These are phyloP conservation scores for Phytophthora fragariaefolia DNA, from an alignment of 352 stramenopile species.

Conservation along the genomic window DNA sequence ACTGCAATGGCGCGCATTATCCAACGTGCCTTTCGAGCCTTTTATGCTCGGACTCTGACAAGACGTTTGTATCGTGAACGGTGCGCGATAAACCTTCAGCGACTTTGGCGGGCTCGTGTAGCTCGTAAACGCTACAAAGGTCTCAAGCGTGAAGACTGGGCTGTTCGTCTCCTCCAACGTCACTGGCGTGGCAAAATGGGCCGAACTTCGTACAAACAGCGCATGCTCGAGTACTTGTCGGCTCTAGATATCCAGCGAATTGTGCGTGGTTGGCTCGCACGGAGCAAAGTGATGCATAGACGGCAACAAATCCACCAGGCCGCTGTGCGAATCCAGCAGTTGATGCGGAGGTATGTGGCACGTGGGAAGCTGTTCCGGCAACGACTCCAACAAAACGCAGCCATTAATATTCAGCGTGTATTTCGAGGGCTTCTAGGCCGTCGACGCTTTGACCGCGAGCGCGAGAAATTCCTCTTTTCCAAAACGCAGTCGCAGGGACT, in stretches of 20 bases:
- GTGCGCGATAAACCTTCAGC: conserved; percentile 89
- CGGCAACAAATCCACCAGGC: conserved; percentile 55
- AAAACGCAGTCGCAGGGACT: conserved; percentile 94
- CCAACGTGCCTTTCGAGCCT: conserved; percentile 91
- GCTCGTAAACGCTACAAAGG: conserved; percentile 78
- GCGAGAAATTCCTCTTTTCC: conserved; percentile 95
- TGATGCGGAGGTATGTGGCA: conserved; percentile 75
- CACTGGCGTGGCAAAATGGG: conserved; percentile 92
- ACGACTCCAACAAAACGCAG: conserved; percentile 61
- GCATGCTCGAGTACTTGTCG: conserved; percentile 74
- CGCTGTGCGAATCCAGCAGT: conserved; percentile 81
- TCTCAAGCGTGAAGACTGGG: conserved; percentile 90
- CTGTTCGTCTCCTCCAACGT: conserved; percentile 90
- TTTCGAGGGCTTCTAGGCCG: conserved; percentile 90
- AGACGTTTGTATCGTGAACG: conserved; percentile 71
- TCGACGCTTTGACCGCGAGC: conserved; percentile 78
- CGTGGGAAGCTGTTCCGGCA: conserved; percentile 54
- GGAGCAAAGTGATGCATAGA: conserved; percentile 61
- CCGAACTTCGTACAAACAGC: conserved; percentile 78
- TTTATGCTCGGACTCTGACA: conserved; percentile 87
- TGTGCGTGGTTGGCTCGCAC: conserved; percentile 79
- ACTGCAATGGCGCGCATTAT: conserved; percentile 85
- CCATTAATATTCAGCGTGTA: conserved; percentile 85
- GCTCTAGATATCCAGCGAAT: conserved; percentile 90
- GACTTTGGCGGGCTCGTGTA: conserved; percentile 84